These are phyloP conservation scores for Gloeophyllum trabeum DNA, from an alignment of 768 basidiomycete species.

Conservation along the genomic window DNA sequence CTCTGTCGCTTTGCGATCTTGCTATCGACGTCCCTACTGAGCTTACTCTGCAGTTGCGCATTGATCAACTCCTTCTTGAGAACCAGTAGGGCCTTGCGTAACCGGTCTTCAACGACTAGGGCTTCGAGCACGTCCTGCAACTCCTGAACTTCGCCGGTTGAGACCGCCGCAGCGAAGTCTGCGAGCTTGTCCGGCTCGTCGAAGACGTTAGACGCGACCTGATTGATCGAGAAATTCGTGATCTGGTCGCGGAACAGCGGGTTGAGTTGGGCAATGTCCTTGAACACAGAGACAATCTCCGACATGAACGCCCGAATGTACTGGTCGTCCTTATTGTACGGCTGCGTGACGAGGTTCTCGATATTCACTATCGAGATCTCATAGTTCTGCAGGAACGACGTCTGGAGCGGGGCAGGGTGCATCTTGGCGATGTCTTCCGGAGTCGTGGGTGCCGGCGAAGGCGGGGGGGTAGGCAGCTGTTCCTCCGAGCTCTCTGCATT, in stretches of 20 bases:
- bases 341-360: slow-evolving; percentile 68
- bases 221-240: slow-evolving; percentile 90
- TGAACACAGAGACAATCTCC: slow-evolving; percentile 95
- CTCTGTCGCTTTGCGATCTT: slow-evolving; percentile 92
- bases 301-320: slow-evolving; percentile 93
- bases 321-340: slow-evolving; percentile 89
- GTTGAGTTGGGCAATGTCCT: slow-evolving; percentile 95
- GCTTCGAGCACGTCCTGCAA: slow-evolving; percentile 90
- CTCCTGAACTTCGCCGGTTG: slow-evolving; percentile 84
- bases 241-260: slow-evolving; percentile 98
- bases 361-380: slow-evolving; percentile 84
- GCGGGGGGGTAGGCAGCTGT: slow-evolving; percentile 17
- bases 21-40: slow-evolving; percentile 84
- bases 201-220: slow-evolving; percentile 87
- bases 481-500: slow-evolving; percentile 4
- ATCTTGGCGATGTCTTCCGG: slow-evolving; percentile 6
- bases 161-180: slow-evolving; percentile 94
- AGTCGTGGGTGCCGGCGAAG: slow-evolving; percentile 10
- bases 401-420: slow-evolving; percentile 51
- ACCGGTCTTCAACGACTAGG: slow-evolving; percentile 73
- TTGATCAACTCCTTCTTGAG: slow-evolving; percentile 98
- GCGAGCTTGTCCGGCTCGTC: slow-evolving; percentile 97
- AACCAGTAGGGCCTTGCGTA: slow-evolving; percentile 83
- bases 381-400: slow-evolving; percentile 74
- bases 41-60: slow-evolving; percentile 87